Evolutionary conservation across 1,284 basidiomycete genomes (phyloP).

Genomic region (Heliocybe sulcata): DNA sequence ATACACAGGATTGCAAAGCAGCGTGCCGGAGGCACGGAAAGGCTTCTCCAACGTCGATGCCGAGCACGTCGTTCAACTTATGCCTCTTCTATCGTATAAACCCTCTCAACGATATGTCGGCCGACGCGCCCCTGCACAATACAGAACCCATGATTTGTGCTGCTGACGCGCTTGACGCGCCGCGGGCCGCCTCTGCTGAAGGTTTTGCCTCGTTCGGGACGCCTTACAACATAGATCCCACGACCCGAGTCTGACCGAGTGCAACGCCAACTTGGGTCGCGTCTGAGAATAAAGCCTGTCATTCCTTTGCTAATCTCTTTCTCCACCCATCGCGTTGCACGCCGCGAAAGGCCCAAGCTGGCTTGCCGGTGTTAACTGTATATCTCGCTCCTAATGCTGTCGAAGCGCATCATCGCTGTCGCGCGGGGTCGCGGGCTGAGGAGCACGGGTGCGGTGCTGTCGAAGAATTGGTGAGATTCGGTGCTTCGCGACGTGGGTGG

Average conservation of each 20-base stretch:
- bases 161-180: neutral
- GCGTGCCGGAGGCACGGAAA: no score
- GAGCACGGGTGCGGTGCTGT: slow-evolving; percentile 29
- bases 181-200: neutral
- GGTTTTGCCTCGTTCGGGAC: neutral
- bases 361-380: neutral
- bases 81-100: no score
- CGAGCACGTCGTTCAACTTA: no score
- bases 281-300: neutral
- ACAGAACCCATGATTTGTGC: neutral
- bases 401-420: slow-evolving; percentile 60
- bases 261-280: neutral
- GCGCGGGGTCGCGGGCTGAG: slow-evolving; percentile 52
- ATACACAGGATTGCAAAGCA: neutral
- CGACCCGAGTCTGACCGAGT: slow-evolving; percentile 2
- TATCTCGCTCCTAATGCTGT: slow-evolving; percentile 42
- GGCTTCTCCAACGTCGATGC: no score
- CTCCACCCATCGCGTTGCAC: neutral
- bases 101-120: no score
- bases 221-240: neutral
- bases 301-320: neutral
- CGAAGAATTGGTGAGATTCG: slow-evolving; percentile 44
- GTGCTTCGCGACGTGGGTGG: slow-evolving; percentile 4
- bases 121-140: neutral
- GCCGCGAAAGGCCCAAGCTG: neutral